Base-by-base conservation (phyloP, 2,329 filamentous ascomycete species). In the Pseudocercospora ulei region DNA sequence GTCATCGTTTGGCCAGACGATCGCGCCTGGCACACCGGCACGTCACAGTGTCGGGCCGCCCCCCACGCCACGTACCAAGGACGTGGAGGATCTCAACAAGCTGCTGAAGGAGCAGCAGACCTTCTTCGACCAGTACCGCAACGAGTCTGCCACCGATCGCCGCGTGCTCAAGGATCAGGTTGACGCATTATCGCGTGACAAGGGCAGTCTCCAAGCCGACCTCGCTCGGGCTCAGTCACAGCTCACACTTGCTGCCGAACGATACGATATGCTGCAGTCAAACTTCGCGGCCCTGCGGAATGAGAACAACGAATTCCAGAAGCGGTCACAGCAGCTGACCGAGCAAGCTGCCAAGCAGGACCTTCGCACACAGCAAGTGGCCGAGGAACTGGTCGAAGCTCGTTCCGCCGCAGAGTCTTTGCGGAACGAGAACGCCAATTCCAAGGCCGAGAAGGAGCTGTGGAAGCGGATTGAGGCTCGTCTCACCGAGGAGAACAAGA, bases 381-480 rank as follows among this genome's bases (percentile, higher is more conserved):
- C 85, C 0, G 88, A 96, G 61, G 88, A 98, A 52, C 72, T 96
- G 4, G 78, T 96, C 6, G 90, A 95, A 59, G 78, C 82, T 3
- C 81, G 79, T 58, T 81, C 81, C 19, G 65, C 88, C 36, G 69
- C 82, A 3, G 88, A 98, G 56, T 87, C 85, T 55, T 74, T 95
- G 62, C 81, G 86, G 36, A 86, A 85, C 49, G 90, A 98, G 59
- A 85, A 80, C 38, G 80, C 86, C 9, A 95, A 96, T 56, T 73
- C 95, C 20, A 94, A 93, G 61, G 87, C 88, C 0, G 88, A 96
- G 62, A 94, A 94, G 65, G 82, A 85, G 23, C 70, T 98, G 6
- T 94, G 83, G 82, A 93, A 90, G 65, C 84, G 81, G 39, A 93
- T 95, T 20, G 87, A 96, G 58, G 80, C 82, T 47, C 78, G 92